Evolutionary conservation across 176 grass and related monocot genomes (phyloP).

Genomic region (Eragrostis nindensis): DNA sequence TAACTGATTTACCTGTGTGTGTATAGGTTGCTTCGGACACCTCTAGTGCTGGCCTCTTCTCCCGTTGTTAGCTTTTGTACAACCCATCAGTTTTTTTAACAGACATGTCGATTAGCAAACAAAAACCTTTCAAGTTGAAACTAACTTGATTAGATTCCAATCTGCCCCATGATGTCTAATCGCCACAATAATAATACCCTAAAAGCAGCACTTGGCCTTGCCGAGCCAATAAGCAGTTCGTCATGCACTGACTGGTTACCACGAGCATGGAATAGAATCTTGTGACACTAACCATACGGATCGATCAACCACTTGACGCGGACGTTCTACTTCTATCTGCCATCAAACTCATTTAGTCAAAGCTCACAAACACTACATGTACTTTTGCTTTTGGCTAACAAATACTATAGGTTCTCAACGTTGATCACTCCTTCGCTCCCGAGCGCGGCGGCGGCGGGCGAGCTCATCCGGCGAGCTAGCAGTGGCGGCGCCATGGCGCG

Average conservation of each 20-base stretch:
- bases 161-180: background rate
- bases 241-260: background rate
- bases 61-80: background rate
- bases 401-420: background rate
- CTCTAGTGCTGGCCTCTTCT: background rate
- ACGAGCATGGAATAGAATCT: conserved; percentile 28
- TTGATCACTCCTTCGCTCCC: too few species aligned
- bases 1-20: background rate
- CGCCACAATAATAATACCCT: background rate
- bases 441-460: too few species aligned
- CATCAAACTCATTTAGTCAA: conserved; percentile 33
- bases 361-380: background rate
- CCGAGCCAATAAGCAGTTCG: background rate
- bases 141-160: background rate
- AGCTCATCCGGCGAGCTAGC: too few species aligned
- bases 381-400: background rate
- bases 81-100: background rate
- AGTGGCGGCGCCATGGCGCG: too few species aligned
- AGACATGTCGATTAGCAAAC: background rate
- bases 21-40: background rate
- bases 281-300: conserved; percentile 45
- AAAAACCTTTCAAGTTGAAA: background rate
- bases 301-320: conserved; percentile 44
- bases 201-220: background rate
- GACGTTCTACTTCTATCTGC: conserved; percentile 36